Base-by-base conservation (phyloP, 495 filamentous ascomycete genomes). In the Pseudomonodictys pantanalensis region DNA sequence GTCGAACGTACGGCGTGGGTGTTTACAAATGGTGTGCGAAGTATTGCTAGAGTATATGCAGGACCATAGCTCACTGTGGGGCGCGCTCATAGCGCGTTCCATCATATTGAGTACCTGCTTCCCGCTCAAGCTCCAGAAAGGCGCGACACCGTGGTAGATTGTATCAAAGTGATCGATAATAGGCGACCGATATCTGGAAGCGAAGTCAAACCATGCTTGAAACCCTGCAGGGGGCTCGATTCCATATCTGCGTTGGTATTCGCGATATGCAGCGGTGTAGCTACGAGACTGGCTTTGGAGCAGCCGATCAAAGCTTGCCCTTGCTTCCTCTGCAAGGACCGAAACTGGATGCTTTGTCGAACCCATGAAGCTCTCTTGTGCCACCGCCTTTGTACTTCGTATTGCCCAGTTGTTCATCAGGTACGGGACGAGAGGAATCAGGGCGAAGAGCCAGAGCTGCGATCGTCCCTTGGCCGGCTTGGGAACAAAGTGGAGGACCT, bases 161-260 rank as follows among this genome's bases (percentile, higher is more conserved):
- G 41, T 44, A 18, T 44, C 41, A 44, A 44, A 44, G 41, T 44
- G 8, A 23, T 44, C 41, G 41, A 44, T 44, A 17, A 44, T 44
- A 7, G 41, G 41, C 8, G 41, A 44, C 18, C 8, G 12, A 23
- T 44, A 7, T 23, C 8, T 8, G 7, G 18, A 7, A 6, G 41
- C 41, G 17, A 44, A 44, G 17, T 44, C 41, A 23, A 44, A 44
- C 41, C 41, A 44, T 7, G 41, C 41, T 23, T 44, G 7, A 23
- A 44, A 44, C 8, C 20, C 41, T n/a, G 7, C 8, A 9, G 41
- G 41, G 7, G 41, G 41, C 41, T 44, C 41, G 41, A 44, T 44
- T 8, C 20, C 12, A 44, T 44, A 44, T 44, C 20, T 44, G 41
- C 32, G 32, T 35, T 35, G 32, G 15, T 35, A 35, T 15, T 35